Percentiles rank a stretch among this genome's conserved stretches.
These are phyloP conservation scores for Echinochloa phyllopogon DNA, from an alignment of 176 grass and related monocot genomes.

Conservation along the genomic window DNA sequence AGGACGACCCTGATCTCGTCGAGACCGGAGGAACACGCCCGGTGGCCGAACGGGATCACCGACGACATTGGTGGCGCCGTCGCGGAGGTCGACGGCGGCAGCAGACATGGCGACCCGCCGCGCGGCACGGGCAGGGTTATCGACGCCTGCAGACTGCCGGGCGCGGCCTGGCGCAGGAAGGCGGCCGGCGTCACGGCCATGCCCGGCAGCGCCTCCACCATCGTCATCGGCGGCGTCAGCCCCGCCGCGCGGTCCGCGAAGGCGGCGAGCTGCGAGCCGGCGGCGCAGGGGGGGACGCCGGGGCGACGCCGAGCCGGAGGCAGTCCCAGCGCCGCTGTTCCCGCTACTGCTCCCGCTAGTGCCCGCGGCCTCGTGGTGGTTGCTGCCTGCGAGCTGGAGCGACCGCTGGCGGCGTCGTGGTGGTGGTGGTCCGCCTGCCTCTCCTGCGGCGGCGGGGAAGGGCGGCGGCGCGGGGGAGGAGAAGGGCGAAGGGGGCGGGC, in stretches of 20 bases:
- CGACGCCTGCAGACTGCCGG: slow-evolving; percentile 50
- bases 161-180: slow-evolving; percentile 46
- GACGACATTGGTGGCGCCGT: slow-evolving; percentile 23
- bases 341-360: slow-evolving; percentile 37
- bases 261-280: slow-evolving; percentile 37
- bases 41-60: slow-evolving; percentile 42
- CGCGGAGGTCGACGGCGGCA: slow-evolving; percentile 36
- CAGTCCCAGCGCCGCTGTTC: slow-evolving; percentile 54
- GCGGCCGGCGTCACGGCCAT: not conserved
- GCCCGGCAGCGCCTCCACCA: not conserved
- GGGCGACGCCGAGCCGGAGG: slow-evolving; percentile 70
- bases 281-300: slow-evolving; percentile 9
- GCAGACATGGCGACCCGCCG: slow-evolving; percentile 43
- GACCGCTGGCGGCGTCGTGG: not conserved
- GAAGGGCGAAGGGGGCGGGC: too few species aligned
- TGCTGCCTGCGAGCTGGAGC: slow-evolving; percentile 9
- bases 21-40: slow-evolving; percentile 34
- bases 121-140: slow-evolving; percentile 41
- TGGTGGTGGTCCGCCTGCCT: slow-evolving; percentile 18
- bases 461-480: too few species aligned
- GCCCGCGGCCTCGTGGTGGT: slow-evolving; percentile 40
- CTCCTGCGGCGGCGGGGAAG: slow-evolving; percentile 21
- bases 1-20: slow-evolving; percentile 59
- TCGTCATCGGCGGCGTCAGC: not conserved
- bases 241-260: slow-evolving; percentile 14